Percentiles rank a stretch among this genome's conserved stretches.
Evolutionary conservation across 805 yeast species (phyloP).

Genomic region (Candida pini): DNA sequence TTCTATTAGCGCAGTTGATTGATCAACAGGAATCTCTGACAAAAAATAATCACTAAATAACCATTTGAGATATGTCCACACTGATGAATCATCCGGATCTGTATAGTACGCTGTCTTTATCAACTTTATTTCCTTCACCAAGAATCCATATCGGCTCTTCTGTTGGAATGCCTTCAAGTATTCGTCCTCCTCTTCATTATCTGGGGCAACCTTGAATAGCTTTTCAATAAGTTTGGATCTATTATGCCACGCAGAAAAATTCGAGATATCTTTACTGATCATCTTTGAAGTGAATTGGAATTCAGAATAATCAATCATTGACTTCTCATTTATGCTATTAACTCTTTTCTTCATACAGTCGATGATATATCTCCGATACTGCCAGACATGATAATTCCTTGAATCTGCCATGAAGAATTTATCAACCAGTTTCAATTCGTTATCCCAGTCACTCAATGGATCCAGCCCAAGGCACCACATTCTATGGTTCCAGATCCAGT

Average conservation of each 20-base stretch:
- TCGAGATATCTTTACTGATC: slow-evolving; percentile 80
- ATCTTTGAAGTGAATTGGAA: slow-evolving; percentile 71
- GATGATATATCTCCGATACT: slow-evolving; percentile 74
- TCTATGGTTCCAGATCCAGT: slow-evolving; percentile 96
- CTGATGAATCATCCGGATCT: slow-evolving; percentile 91
- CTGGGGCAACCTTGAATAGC: slow-evolving; percentile 31
- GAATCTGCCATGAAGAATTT: slow-evolving; percentile 66
- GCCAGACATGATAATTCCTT: slow-evolving; percentile 95
- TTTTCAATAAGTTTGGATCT: slow-evolving; percentile 63
- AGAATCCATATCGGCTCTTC: slow-evolving; percentile 23
- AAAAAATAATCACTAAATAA: slow-evolving; percentile 44
- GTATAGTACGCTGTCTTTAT: slow-evolving; percentile 82
- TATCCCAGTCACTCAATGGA: slow-evolving; percentile 51
- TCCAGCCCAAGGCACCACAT: slow-evolving; percentile 67
- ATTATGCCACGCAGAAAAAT: slow-evolving; percentile 95
- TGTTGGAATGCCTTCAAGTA: slow-evolving; percentile 14
- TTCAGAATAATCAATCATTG: slow-evolving; percentile 40
- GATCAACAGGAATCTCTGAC: slow-evolving; percentile 23
- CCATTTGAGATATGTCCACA: slow-evolving; percentile 90
- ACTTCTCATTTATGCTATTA: slow-evolving; percentile 4
- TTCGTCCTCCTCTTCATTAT: slow-evolving; percentile 6
- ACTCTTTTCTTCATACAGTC: slow-evolving; percentile 20
- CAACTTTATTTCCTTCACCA: slow-evolving; percentile 56
- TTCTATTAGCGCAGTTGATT: slow-evolving; percentile 32
- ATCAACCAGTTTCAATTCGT: slow-evolving; percentile 64